phyloP scores from a whole-genome alignment of 495 filamentous ascomycete genomes.

The Bacidia gigantensis region DNA sequence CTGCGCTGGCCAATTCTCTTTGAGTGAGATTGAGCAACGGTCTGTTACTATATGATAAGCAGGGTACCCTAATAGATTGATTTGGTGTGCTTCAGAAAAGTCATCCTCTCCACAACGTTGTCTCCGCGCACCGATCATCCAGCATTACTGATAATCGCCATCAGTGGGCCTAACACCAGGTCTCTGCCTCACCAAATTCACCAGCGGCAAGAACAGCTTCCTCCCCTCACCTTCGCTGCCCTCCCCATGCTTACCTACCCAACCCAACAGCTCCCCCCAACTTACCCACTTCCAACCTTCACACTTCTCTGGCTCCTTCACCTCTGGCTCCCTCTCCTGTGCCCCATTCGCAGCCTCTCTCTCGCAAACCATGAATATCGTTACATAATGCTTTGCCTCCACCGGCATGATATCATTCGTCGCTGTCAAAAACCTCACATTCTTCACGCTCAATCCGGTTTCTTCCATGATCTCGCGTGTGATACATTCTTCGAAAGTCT shows the following conservation, averaged over 20 bases:
- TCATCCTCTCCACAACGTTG: too few species aligned
- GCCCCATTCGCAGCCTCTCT: conserved; percentile 26
- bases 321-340: conserved; percentile 31
- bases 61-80: too few species aligned
- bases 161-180: conserved; percentile 16
- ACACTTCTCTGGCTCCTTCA: conserved; percentile 55
- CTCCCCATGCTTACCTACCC: conserved; percentile 20
- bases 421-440: conserved; percentile 35
- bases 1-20: too few species aligned
- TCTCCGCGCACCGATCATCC: too few species aligned
- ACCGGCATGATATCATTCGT: conserved; percentile 46
- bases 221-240: conserved; percentile 11
- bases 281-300: conserved; percentile 46
- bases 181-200: conserved; percentile 38
- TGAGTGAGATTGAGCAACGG: too few species aligned
- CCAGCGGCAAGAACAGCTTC: conserved; percentile 39
- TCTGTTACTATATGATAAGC: too few species aligned
- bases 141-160: too few species aligned
- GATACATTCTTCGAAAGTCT: conserved; percentile 43
- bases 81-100: too few species aligned
- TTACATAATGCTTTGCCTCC: conserved; percentile 49
- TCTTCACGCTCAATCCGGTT: conserved; percentile 41
- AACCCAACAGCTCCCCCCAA: conserved; percentile 31
- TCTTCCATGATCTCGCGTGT: conserved; percentile 54
- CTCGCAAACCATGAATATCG: conserved; percentile 41